Evolutionary conservation across 495 filamentous ascomycete genomes (phyloP).

Genomic region (Hypoxylon crocopeplum): DNA sequence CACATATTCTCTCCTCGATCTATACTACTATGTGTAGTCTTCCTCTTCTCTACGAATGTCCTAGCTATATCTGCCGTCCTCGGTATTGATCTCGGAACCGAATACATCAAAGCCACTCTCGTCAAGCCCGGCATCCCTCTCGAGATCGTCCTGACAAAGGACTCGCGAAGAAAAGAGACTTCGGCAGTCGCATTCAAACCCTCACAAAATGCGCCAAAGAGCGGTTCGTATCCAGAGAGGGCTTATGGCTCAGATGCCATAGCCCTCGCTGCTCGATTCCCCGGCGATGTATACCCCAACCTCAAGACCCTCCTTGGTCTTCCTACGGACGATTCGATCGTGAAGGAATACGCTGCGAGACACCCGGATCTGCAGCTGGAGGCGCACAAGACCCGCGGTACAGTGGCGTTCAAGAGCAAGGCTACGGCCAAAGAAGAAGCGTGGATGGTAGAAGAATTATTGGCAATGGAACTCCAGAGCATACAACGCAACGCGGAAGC

Average conservation of each 20-base stretch:
- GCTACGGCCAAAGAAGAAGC: slow-evolving; percentile 68
- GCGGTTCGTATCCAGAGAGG: slow-evolving; percentile 79
- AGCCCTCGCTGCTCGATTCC: slow-evolving; percentile 84
- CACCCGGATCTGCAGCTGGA: slow-evolving; percentile 73
- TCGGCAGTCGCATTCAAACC: slow-evolving; percentile 96
- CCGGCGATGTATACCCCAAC: slow-evolving; percentile 92
- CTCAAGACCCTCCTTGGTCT: slow-evolving; percentile 86
- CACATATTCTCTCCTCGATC: slow-evolving; percentile 50
- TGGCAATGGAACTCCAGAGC: slow-evolving; percentile 95
- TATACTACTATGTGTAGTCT: slow-evolving; percentile 53
- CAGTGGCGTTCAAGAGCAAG: slow-evolving; percentile 76
- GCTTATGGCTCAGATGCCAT: slow-evolving; percentile 91
- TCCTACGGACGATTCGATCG: slow-evolving; percentile 63
- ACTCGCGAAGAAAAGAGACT: slow-evolving; percentile 94
- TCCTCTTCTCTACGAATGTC: slow-evolving; percentile 57
- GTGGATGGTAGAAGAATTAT: slow-evolving; percentile 88
- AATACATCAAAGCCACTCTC: slow-evolving; percentile 94
- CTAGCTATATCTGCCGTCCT: slow-evolving; percentile 74
- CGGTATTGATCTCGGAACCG: slow-evolving; percentile 93
- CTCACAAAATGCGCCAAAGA: slow-evolving; percentile 61
- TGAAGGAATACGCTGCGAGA: slow-evolving; percentile 69
- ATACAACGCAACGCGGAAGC: slow-evolving; percentile 85
- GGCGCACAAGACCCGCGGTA: slow-evolving; percentile 65
- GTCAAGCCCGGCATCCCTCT: slow-evolving; percentile 98
- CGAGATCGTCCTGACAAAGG: slow-evolving; percentile 98